Base-by-base conservation (phyloP, 495 filamentous ascomycete species). In the Rostrohypoxylon terebratum region DNA sequence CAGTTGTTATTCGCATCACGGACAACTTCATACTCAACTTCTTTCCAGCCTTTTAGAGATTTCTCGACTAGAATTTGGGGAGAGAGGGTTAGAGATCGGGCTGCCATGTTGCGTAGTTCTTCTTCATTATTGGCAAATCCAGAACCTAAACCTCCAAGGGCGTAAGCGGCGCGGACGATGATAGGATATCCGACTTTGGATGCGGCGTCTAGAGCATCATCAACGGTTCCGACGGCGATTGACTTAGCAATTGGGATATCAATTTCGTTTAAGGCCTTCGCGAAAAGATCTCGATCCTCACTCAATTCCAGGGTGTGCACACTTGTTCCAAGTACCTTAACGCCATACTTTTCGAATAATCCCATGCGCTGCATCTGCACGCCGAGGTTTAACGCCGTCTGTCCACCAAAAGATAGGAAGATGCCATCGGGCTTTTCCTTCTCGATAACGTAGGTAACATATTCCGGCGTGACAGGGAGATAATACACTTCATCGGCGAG, bases 1-100 rank as follows among this genome's bases (percentile, higher is more conserved):
- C 96, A 98, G 84, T 98, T 98, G 86, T 98, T 96, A 73, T 89
- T 87, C 50, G 91, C 92, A 81, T 98, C 95, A 64, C 95, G 90
- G 40, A 98, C 95, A 36, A 98, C 95, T 80, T 98, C 95, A 78
- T 98, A 98, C 80, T 98, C 95, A 61, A 97, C 92, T 81, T 98
- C 95, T 83, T 98, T 98, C 95, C 95, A 99, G 75, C 95, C 95
- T 83, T 98, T 98, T 55, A 99, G 89, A n/a, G 94, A 97, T 84
- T 99, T 99, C 86, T 99, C 95, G 47, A 99, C 94, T 69, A 99
- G 81, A 71, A 99, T 98, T 80, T 99, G 95, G 50, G 95, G 94
- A 21, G 96, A 93, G n/a, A 99, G 89, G 44, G 94, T 96, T 57
- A 99, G 87, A 31, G 95, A 99, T 61, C 93, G 88, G 53, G 96